A percentile compares a stretch with the other conserved stretches of the same genome.
Conservation (phyloP, 2,329 filamentous ascomycete species). For the Microsporum ferrugineum region DNA sequence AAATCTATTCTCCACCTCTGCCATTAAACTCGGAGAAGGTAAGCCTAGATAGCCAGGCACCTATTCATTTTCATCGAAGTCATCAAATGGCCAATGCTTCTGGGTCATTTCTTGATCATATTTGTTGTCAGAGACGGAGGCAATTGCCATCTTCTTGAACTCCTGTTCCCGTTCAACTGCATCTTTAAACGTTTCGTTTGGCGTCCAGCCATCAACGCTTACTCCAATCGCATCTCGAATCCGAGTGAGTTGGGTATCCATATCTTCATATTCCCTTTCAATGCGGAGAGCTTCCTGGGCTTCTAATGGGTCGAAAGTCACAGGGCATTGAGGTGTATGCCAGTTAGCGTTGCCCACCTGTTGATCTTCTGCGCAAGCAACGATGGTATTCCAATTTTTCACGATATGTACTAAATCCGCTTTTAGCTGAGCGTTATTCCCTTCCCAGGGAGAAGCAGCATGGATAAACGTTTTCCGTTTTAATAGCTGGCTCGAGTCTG, state of each 20-base stretch:
- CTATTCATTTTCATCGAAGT: slow-evolving; percentile 8
- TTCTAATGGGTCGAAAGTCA: slow-evolving; percentile 1
- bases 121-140: background rate
- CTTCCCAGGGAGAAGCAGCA: background rate
- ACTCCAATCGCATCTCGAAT: background rate
- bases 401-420: background rate
- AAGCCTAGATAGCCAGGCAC: background rate
- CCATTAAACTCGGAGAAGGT: background rate
- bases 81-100: slow-evolving; percentile 10
- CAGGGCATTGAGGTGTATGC: background rate
- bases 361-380: background rate
- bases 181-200: background rate
- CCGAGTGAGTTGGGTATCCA: background rate
- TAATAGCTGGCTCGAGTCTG: background rate
- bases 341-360: background rate
- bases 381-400: background rate
- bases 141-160: background rate
- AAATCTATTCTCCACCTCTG: too few relatives aligned
- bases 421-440: background rate
- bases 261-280: background rate
- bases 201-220: background rate
- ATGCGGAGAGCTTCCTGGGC: background rate
- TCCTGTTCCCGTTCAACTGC: background rate
- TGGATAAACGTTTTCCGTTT: background rate
- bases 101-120: slow-evolving; percentile 2